Evolutionary conservation across 2,329 filamentous ascomycete species (phyloP), one percentile per base, ranked within the genome.

Genomic region (Penicillium verrucosum): DNA sequence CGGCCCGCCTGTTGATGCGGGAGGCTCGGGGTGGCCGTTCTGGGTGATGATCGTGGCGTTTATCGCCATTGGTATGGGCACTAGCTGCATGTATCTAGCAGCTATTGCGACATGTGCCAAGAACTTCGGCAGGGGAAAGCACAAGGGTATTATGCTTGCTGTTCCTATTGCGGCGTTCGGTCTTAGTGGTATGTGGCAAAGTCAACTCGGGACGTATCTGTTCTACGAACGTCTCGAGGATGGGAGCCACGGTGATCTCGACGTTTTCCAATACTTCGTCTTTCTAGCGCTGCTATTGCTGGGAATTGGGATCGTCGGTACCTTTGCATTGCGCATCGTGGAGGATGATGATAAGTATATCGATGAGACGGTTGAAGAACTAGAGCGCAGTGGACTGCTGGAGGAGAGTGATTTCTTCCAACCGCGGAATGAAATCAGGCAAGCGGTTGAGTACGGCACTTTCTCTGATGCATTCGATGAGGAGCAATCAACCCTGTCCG

Each of bases 31-130:
- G 21, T 89, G 86, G 83, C 88, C 91, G 0, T 92, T 95, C 65
- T 83, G 83, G 63, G 79, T 89, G 65, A 96, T 99, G 93, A 79
- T 97, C 6, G 71, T 90, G 53, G 88, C 92, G 0, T 99, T 97
- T 72, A 81, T 92, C 45, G 82, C 84, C 50, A 86, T 99, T 56
- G 94, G 94, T 1, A 82, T 88, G 60, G 93, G 86, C 5, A 97
- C 93, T 0, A 90, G 89, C 62, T 85, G 85, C 73, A 92, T 97
- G 85, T 99, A 97, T 73, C 81, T 97, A 54, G 84, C 87, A 49
- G 88, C 91, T 2, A 88, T 99, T n/a, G 93, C 93, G 7, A 96
- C 93, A 0, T 96, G 92, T 70, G 94, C 94, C 36, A 99, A 99
- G 85, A 99, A 97, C 77, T 99, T 97, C 76, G 92, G 92, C 47